phyloP scores from a whole-genome alignment of 139 green algal genomes.

The Volvox africanus region DNA sequence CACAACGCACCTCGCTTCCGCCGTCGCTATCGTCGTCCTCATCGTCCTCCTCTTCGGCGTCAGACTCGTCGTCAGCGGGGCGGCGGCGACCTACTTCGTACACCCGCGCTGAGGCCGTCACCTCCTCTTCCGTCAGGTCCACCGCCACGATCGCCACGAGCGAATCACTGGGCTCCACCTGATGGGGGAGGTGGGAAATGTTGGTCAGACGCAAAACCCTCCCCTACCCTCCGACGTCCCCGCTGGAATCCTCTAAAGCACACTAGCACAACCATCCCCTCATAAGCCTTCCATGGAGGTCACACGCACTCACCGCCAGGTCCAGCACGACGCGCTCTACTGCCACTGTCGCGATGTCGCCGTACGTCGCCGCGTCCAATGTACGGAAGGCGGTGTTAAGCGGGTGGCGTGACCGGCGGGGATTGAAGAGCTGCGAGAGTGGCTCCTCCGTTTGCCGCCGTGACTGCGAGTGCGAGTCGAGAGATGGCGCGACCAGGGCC shows the following conservation, averaged over 20 bases:
- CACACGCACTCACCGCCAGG: constrained; percentile 50
- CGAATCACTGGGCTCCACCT: constrained; percentile 71
- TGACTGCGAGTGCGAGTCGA: constrained; percentile 32
- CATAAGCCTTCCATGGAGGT: neutral
- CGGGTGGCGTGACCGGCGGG: constrained; percentile 67
- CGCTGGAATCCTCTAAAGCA: neutral
- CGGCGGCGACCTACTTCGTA: constrained; percentile 72
- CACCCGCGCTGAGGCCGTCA: constrained; percentile 54
- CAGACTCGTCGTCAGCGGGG: constrained; percentile 39
- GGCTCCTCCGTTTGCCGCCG: constrained; percentile 63
- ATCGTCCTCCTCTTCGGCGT: constrained; percentile 58
- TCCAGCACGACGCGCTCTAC: constrained; percentile 75
- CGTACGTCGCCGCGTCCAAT: constrained; percentile 78
- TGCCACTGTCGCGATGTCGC: constrained; percentile 76
- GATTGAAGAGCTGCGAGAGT: constrained; percentile 42
- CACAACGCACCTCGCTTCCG: constrained; percentile 8
- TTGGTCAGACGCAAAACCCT: neutral
- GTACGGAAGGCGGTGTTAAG: constrained; percentile 78
- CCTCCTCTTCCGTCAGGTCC: constrained; percentile 63
- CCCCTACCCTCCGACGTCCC: neutral
- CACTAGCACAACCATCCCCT: neutral
- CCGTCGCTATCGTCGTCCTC: constrained; percentile 60
- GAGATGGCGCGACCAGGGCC: too few relatives aligned
- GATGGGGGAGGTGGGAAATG: neutral
- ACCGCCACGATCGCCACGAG: constrained; percentile 73